Conservation (phyloP, 2,329 filamentous ascomycete genomes). For the Calonectria ilicicola region DNA sequence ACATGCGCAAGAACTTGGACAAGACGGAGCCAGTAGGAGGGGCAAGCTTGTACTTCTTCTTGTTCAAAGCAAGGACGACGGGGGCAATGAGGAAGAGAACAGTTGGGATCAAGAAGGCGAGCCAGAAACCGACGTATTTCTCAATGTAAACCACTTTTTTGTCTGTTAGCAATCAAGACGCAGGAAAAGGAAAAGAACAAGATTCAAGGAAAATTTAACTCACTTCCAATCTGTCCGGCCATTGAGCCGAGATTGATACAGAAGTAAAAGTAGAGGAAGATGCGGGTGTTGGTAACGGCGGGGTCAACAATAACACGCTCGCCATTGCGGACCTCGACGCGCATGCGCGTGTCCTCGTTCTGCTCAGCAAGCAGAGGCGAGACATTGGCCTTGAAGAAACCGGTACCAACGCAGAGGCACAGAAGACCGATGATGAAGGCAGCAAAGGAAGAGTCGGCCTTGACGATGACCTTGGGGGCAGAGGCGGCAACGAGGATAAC, state of each 20-base stretch:
- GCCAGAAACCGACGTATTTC: constrained; percentile 82
- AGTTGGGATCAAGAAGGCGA: constrained; percentile 77
- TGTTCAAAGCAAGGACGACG: constrained; percentile 69
- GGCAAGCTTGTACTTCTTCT: constrained; percentile 69
- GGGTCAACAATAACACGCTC: constrained; percentile 79
- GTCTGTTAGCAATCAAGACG: too few relatives aligned
- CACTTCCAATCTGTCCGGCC: constrained; percentile 64
- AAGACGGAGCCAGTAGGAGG: constrained; percentile 81
- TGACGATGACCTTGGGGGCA: constrained; percentile 71
- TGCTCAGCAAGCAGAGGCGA: constrained; percentile 79
- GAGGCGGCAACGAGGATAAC: constrained; percentile 74
- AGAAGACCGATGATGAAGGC: constrained; percentile 77
- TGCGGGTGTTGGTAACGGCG: constrained; percentile 73
- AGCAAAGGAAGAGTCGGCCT: constrained; percentile 68
- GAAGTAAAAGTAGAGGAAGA: constrained; percentile 73
- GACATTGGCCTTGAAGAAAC: constrained; percentile 86
- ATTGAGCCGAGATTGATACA: constrained; percentile 75
- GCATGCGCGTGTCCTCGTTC: constrained; percentile 69
- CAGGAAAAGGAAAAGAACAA: too few relatives aligned
- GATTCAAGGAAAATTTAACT: too few relatives aligned
- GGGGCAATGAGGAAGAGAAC: constrained; percentile 73
- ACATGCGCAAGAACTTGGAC: constrained; percentile 73
- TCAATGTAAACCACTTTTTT: constrained; percentile 74
- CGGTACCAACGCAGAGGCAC: constrained; percentile 72
- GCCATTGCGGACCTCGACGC: constrained; percentile 67